Base-by-base conservation (phyloP, 345 rosid genomes). In the Bruguiera gymnorhiza region DNA sequence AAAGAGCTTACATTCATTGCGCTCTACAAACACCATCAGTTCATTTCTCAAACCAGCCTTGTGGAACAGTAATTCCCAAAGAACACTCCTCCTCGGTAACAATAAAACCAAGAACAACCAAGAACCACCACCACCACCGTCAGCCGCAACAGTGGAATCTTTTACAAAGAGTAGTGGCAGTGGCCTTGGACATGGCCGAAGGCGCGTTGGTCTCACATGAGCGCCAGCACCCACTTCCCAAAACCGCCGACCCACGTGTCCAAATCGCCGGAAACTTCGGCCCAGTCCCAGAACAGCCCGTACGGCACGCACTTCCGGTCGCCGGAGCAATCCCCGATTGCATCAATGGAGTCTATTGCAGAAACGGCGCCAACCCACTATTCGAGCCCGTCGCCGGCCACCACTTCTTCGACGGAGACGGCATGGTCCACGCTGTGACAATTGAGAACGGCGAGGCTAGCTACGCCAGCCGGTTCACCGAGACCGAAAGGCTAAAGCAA, bases 321-420 rank as follows among this genome's bases (percentile, higher is more conserved):
- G 8, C 50, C 8, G 98, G 98, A 0, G 71, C 73, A 18, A 88
- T 94, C 72, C 97, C 97, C 3, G 84, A 80, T n/a, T 87, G 93
- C 80, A 85, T 94, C 59, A 74, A 84, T 70, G 98, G 98, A 6
- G 91, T 94, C 51, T 94, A 94, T 60, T 76, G 88, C 63, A 89
- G 98, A 24, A 94, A 94, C 88, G 98, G 98, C 0, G 98, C 97
- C 24, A 91, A 94, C 79, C 98, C 98, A 19, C 82, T 89, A 19
- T 87, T 86, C 68, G 86, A 91, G 67, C 98, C 98, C 0, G 81
- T 86, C 29, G 87, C 96, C 18, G 98, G 98, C 0, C 98, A 94
- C 76, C 98, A 94, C 73, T 73, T 94, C 2, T 94, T 94, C 37
- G 98, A 94, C 78, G 97, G 98, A 3, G 98, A 94, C 66, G 98